Base-by-base conservation (phyloP, 106 monocot species). In the Hemerocallis citrina region DNA sequence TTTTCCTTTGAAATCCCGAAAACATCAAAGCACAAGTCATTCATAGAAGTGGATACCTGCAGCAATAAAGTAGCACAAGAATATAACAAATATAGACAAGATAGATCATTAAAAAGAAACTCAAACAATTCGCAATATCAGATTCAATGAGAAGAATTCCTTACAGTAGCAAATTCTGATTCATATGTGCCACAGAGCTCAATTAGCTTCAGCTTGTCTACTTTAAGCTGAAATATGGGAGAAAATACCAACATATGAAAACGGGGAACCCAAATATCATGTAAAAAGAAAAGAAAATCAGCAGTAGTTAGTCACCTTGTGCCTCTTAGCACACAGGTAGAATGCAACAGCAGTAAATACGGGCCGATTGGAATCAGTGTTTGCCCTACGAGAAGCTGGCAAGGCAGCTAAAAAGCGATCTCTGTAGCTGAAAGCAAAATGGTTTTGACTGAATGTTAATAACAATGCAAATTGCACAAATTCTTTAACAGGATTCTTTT, bases 271-370 rank as follows among this genome's bases (percentile, higher is more conserved):
- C n/a, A n/a, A n/a, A n/a, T n/a, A n/a, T n/a, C n/a, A n/a, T n/a
- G n/a, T n/a, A n/a, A n/a, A n/a, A n/a, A n/a, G n/a, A n/a, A n/a
- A 28, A 28, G 23, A 56, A 42, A 38, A 59, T 31, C 20, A 16
- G 7, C 4, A 33, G n/a, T n/a, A 32, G 16, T 33, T 31, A 23
- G 0, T 59, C 52, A 98, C 93, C 89, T 93, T 93, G n/a, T 92
- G 88, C 52, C 73, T 88, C 73, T 92, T 98, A n/a, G 92, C 91
- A 57, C 82, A 98, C 31, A 98, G 63, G 64, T 88, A 98, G 62
- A 98, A 98, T 36, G 88, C 84, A 62, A 92, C 98, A 27, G 91
- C 91, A 32, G 88, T 98, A 60, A 98, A 98, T 16, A 98, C 98
- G 28, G 98, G 88, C 7, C 91, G 69, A 51, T 71, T 88, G 49